These are phyloP conservation scores for Fraxinus dipetala DNA, from an alignment of 305 asterid species.

Conservation along the genomic window DNA sequence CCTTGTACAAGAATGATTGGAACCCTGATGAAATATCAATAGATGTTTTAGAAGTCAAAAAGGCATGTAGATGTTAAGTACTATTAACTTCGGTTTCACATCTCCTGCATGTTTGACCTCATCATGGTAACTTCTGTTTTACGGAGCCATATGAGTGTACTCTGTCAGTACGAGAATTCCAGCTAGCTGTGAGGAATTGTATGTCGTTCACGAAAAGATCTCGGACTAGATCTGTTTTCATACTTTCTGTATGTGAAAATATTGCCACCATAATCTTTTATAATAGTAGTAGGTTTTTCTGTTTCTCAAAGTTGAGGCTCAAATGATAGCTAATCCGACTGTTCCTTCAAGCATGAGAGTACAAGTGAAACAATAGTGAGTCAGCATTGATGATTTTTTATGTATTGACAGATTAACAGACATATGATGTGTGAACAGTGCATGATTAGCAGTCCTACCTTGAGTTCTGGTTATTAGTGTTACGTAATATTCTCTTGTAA, in stretches of 20 bases:
- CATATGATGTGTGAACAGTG: neutral
- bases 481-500: neutral
- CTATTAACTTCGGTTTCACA: neutral
- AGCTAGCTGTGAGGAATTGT: conserved; percentile 19
- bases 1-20: neutral
- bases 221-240: neutral
- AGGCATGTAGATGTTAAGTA: conserved; percentile 6
- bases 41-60: conserved; percentile 1
- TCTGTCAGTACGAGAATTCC: neutral
- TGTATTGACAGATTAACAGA: neutral
- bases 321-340: neutral
- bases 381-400: neutral
- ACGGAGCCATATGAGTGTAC: conserved; percentile 1
- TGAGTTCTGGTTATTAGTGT: neutral
- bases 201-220: neutral
- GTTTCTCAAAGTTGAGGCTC: neutral
- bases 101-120: conserved; percentile 11
- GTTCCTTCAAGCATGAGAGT: neutral
- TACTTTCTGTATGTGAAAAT: neutral
- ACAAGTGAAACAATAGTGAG: neutral
- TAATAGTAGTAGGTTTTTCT: neutral
- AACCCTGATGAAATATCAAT: conserved; percentile 8
- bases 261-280: neutral
- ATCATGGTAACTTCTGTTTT: neutral
- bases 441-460: neutral